Evolutionary conservation across 2,329 filamentous ascomycete genomes (phyloP), one percentile per base, ranked within the genome.

Genomic region (Hypoxylon sp.): DNA sequence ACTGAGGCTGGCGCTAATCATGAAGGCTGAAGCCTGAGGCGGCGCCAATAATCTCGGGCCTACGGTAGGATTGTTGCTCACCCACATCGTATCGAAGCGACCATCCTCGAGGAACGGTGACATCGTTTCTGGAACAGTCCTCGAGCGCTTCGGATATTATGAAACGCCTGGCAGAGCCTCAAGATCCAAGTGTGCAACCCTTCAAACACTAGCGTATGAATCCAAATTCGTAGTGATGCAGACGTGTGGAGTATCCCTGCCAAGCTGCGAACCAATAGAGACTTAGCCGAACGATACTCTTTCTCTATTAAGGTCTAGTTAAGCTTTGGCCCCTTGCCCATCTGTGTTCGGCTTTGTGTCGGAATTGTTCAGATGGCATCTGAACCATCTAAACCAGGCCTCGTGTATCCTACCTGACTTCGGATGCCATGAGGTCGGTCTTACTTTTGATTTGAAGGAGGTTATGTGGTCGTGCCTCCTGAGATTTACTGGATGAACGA

Each of bases 161-260:
- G 66, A 69, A 69, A 69, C 66, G n/a, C 24, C 11, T 55, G 50
- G 11, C 27, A 66, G 63, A 71, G 66, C 59, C 63, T 65, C 62
- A 59, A 39, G 37, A 56, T 19, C 53, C 24, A 47, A 61, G 47
- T 24, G 52, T 47, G 31, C 58, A 53, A 67, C 66, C 65, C 68
- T 71, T 71, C 65, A 67, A 71, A 71, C 68, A 19, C 47, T 71
- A 67, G 66, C 35, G 65, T 55, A 68, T 55, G 47, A 52, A 53
- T 42, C 35, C 21, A 42, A 48, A 48, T 39, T 60, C 27, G 47
- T 59, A 52, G 35, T 58, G 63, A 64, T 61, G 61, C 63, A 58
- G 3, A 19, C 32, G 15, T 60, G 37, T 44, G 52, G 61, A 65
- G 46, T 21, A 54, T 5, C 60, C 59, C 17, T 64, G 54, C 39